phyloP scores from a whole-genome alignment of 176 grass and related monocot species.

The Zea mays region Zm-B73-REFERENCE-NAM-5.0 NC_050098.1:17211001-17211500 shows the following conservation, averaged over 20 bases:
- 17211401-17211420: background rate
- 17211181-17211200: background rate
- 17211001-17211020: background rate
- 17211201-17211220: background rate
- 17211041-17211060: background rate
- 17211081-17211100: background rate
- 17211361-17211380: background rate
- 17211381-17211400: background rate
- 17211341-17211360: slow-evolving; percentile 11
- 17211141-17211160: background rate
- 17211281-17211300: slow-evolving; percentile 3
- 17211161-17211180: background rate
- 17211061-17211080: background rate
- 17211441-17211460: no score
- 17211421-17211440: background rate
- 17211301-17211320: background rate
- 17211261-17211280: background rate
- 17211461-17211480: background rate
- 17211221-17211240: background rate
- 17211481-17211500: background rate
- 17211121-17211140: background rate
- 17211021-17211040: slow-evolving; percentile 19
- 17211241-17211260: background rate
- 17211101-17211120: slow-evolving; percentile 2
- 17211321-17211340: background rate